Base-by-base conservation (phyloP, 2,329 filamentous ascomycete genomes). In the Trichoderma breve region DNA sequence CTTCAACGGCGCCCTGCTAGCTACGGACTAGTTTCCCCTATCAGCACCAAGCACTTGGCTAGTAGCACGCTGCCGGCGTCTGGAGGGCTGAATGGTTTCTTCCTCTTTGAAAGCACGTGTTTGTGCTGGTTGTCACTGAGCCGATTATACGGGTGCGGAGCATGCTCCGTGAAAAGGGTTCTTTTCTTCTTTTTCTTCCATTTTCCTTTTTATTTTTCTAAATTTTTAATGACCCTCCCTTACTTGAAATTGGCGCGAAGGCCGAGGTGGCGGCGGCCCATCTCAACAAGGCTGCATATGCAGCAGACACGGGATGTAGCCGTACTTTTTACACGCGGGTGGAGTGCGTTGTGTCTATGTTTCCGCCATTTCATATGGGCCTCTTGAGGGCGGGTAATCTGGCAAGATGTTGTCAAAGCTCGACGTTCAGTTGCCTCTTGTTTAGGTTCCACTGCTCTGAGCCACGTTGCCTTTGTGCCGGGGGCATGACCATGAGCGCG, bases 281-380 rank as follows among this genome's bases (percentile, higher is more conserved):
- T 43, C 47, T 34, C 60, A 62, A 21, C 53, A 71, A 61, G 62
- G 62, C 47, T 71, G 53, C 70, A 71, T 71, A 67, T 71, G 63
- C 61, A 51, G 57, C 47, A 61, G 32, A 32, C 43, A 55, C 28
- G 53, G 28, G 30, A 60, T 26, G 21, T 43, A 47, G 12, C 26
- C 34, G 21, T 30, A 36, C 47, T 57, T n/a, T 32, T 18, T 24
- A 24, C 28, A 26, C 26, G 26, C 11, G 26, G 32, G 64, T 36
- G 21, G 34, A 39, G 51, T 67, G n/a, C 11, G 24, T n/a, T 34
- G 9, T 18, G 51, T 36, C 61, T 11, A 39, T n/a, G 11, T 64
- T 28, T 18, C 28, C 9, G 24, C 43, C 18, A 47, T 47, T 47
- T 6, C 5, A 43, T 47, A n/a, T 18, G 39, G 15, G 11, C 2